phyloP scores from a whole-genome alignment of 768 basidiomycete species.

The Fibroporia radiculosa region DNA sequence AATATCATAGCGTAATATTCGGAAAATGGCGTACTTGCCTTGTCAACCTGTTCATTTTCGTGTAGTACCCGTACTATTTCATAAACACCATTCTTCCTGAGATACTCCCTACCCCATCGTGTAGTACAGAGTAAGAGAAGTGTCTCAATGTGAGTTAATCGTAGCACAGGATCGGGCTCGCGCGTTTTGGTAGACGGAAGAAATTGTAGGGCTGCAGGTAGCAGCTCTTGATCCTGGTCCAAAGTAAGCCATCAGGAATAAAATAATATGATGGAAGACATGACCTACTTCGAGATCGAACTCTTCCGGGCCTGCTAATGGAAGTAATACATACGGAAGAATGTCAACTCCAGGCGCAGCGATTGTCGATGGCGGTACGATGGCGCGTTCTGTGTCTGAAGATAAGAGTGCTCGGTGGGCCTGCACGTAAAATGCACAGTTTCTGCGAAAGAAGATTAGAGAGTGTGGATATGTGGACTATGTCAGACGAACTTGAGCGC shows the following conservation, averaged over 20 bases:
- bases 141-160: constrained; percentile 83
- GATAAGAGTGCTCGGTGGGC: constrained; percentile 68
- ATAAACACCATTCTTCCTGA: constrained; percentile 79
- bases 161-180: constrained; percentile 68
- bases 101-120: constrained; percentile 77
- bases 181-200: constrained; percentile 78
- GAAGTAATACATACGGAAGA: constrained; percentile 78
- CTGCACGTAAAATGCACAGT: constrained; percentile 64
- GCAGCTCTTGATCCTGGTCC: constrained; percentile 75
- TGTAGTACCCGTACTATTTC: constrained; percentile 77
- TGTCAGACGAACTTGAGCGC: constrained; percentile 62
- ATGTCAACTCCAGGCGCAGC: constrained; percentile 74
- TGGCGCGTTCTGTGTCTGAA: constrained; percentile 48
- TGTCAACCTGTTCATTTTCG: constrained; percentile 69
- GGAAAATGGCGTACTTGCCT: constrained; percentile 44
- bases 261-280: background rate
- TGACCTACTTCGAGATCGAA: constrained; percentile 74
- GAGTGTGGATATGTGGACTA: background rate
- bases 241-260: background rate
- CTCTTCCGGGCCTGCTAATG: constrained; percentile 93
- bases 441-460: constrained; percentile 37
- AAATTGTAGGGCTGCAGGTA: constrained; percentile 82
- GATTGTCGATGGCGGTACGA: constrained; percentile 49
- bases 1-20: background rate
- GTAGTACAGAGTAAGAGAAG: constrained; percentile 85